phyloP scores from a whole-genome alignment of 164 flowering plant species.

The Magnolia changhungtana region DNA sequence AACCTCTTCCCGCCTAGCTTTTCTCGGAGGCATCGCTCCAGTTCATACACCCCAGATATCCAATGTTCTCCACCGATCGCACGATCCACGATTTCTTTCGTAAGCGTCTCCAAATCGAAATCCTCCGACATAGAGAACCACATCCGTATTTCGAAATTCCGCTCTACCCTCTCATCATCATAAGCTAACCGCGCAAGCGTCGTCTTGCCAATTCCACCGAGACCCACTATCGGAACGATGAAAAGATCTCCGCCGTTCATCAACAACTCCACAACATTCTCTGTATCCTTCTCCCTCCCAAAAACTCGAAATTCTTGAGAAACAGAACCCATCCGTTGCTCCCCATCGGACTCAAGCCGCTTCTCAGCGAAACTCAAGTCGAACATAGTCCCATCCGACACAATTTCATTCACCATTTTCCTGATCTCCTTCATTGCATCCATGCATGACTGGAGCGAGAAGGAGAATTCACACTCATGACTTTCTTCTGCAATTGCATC shows the following conservation, averaged over 20 bases:
- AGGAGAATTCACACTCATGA: neutral
- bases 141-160: neutral
- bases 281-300: neutral
- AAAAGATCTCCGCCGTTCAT: neutral
- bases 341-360: neutral
- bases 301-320: neutral
- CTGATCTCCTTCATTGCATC: neutral
- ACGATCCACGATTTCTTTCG: neutral
- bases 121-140: constrained; percentile 9
- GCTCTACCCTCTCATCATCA: neutral
- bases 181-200: constrained; percentile 5
- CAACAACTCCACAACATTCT: neutral
- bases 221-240: constrained; percentile 7
- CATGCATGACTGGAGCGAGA: neutral
- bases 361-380: neutral
- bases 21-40: neutral
- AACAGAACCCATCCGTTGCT: neutral
- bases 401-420: neutral
- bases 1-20: neutral
- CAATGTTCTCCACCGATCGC: neutral
- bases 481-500: too few relatives aligned
- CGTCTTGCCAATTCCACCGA: constrained; percentile 15
- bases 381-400: neutral
- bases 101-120: neutral
- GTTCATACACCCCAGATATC: too few relatives aligned